phyloP scores from a whole-genome alignment of 805 yeast species.

The Tetrapisispora phaffii region DNA sequence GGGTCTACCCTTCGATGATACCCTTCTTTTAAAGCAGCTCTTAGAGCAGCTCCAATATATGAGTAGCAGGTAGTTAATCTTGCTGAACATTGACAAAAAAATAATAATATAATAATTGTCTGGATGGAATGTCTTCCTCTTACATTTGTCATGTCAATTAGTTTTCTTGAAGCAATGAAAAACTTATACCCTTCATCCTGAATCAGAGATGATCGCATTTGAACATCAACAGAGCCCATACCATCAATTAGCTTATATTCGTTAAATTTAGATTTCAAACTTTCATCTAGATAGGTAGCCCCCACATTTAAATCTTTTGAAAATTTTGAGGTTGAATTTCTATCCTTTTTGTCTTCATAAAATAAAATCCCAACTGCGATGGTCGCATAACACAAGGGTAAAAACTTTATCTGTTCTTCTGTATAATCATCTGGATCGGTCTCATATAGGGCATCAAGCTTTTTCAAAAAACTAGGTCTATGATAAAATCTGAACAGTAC shows the following conservation, averaged over 20 bases:
- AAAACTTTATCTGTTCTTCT: slow-evolving; percentile 65
- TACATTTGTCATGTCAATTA: slow-evolving; percentile 80
- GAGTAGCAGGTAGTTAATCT: slow-evolving; percentile 83
- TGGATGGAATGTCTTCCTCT: slow-evolving; percentile 76
- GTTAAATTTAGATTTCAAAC: neutral
- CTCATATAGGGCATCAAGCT: slow-evolving; percentile 65
- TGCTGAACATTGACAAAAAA: slow-evolving; percentile 79
- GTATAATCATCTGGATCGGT: slow-evolving; percentile 70
- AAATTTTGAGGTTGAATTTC: neutral
- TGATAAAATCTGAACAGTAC: slow-evolving; percentile 78
- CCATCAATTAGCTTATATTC: neutral
- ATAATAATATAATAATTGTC: slow-evolving; percentile 74
- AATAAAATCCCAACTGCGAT: slow-evolving; percentile 83
- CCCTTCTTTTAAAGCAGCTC: slow-evolving; percentile 81
- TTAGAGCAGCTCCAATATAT: slow-evolving; percentile 78
- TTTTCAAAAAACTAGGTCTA: slow-evolving; percentile 68
- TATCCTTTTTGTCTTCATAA: slow-evolving; percentile 28
- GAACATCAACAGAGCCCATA: neutral
- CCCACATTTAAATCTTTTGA: neutral
- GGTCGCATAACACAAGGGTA: slow-evolving; percentile 75
- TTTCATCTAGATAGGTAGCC: neutral
- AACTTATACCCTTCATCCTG: slow-evolving; percentile 68
- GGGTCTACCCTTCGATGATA: slow-evolving; percentile 62
- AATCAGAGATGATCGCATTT: slow-evolving; percentile 17
- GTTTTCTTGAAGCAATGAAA: slow-evolving; percentile 74